Base-by-base conservation (phyloP, 176 grass and related monocot species). In the Saccharum officinarum region DNA sequence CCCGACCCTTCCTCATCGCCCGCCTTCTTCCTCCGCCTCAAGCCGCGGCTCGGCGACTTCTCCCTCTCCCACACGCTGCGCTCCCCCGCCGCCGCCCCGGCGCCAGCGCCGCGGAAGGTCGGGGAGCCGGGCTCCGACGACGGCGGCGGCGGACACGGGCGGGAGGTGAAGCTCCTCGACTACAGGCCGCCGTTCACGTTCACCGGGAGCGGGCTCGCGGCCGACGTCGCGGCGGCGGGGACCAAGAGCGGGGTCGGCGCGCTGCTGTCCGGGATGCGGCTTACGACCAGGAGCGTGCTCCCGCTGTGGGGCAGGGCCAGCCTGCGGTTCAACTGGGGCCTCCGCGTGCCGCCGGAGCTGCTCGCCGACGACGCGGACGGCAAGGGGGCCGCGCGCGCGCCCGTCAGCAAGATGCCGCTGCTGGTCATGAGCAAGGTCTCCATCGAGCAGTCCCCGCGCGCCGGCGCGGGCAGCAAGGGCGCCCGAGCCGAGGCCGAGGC, bases 401-500 rank as follows among this genome's bases (percentile, higher is more conserved):
- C 91, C 20, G 42, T 92, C 60, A 75, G 45, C 73, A 93, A 92
- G 87, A 81, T 98, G 81, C 95, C 95, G 15, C 90, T 95, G 59
- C 91, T 95, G 11, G 91, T 92, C 38, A 85, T 98, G 89, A 94
- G 75, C 86, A 98, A 95, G 93, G 76, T 98, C 79, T 92, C 78
- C 50, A 94, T 98, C 57, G 87, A 95, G 78, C 91, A 93, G 40
- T 74, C 87, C 13, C 65, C 73, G 9, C 65, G 67, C 36, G 62
- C 44, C 18, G 73, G 25, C 5, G 54, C 71, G 15, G n/a, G 23
- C 50, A 42, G 50, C 64, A 61, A 59, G 13, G 75, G 69, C 4
- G 22, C 16, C 3, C 69, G 41, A 10, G n/a, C 25, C 4, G 38
- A 14, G 15, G n/a, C 16, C 3, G 49, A 42, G 22, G 77, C n/a